Base-by-base conservation (phyloP, 805 yeast genomes). In the Candida nemodendra region DNA sequence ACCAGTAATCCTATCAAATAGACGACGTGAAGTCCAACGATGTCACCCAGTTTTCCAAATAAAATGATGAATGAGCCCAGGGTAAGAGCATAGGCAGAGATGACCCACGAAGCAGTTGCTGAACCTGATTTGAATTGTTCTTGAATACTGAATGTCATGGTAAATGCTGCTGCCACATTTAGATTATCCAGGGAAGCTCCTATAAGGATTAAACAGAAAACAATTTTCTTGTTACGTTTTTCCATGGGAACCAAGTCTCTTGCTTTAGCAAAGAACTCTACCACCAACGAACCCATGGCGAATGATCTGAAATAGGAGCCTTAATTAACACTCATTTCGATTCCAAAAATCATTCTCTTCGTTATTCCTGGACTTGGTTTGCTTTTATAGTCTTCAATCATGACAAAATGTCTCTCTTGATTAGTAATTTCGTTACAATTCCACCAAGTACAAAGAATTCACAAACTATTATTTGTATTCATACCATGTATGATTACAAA, bases 51-150 rank as follows among this genome's bases (percentile, higher is more conserved):
- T 36, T 68, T 66, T 15, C 77, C 76, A 34, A 64, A 55, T 2
- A 68, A 30, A 24, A 71, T 59, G 24, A 71, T 71, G 44, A 70
- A 70, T 0, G 73, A 58, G 7, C 73, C 73, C 17, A 71, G 48
- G 0, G 76, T 69, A 12, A 72, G 46, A 1, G 74, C 65, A 50
- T 71, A 72, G 0, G 68, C 65, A 2, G 74, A 62, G 4, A 71
- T 39, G 0, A 64, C 64, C 77, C 77, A 72, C 3, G 55, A 34
- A 2, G 52, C 53, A 60, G 37, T 74, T 62, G 37, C 41, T 54
- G 33, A 67, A 51, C 23, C 55, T 53, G 49, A 64, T 58, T 43
- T 52, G 61, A 53, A 72, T 51, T 50, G 62, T 57, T 52, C 66
- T 68, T 34, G 72, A 17, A 61, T 38, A 25, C 54, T 46, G 8